Evolutionary conservation across 2,329 filamentous ascomycete species (phyloP).

Genomic region (Arthrobotrys sphaeroides): DNA sequence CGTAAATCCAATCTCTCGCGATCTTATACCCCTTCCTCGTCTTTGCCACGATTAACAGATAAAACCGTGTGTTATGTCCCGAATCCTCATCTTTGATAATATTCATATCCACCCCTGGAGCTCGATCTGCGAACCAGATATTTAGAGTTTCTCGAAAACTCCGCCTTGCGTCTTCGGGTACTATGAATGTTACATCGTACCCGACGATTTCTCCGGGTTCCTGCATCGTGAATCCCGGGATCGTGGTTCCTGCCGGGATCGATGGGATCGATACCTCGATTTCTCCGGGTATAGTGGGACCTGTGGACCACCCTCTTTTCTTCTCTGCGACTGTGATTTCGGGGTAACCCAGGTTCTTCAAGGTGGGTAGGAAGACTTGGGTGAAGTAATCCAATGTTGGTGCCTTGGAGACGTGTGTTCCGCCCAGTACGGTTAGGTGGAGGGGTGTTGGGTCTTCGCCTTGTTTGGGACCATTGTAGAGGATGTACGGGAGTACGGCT

Average conservation of each 20-base stretch:
- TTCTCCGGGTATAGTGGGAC: slow-evolving; percentile 62
- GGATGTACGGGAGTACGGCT: slow-evolving; percentile 69
- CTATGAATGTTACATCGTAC: slow-evolving; percentile 67
- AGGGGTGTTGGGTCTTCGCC: slow-evolving; percentile 60
- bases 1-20: slow-evolving; percentile 53
- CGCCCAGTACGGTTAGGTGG: slow-evolving; percentile 67
- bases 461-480: slow-evolving; percentile 60
- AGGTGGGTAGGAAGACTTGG: slow-evolving; percentile 69
- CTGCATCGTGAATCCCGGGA: slow-evolving; percentile 61
- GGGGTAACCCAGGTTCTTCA: slow-evolving; percentile 61
- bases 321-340: slow-evolving; percentile 58
- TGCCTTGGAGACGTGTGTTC: slow-evolving; percentile 70
- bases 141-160: slow-evolving; percentile 37
- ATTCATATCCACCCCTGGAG: slow-evolving; percentile 60
- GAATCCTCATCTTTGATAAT: slow-evolving; percentile 67
- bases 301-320: slow-evolving; percentile 66
- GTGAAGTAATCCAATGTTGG: slow-evolving; percentile 71
- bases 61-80: slow-evolving; percentile 66
- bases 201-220: slow-evolving; percentile 61
- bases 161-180: slow-evolving; percentile 61
- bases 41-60: slow-evolving; percentile 69
- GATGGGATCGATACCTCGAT: slow-evolving; percentile 65
- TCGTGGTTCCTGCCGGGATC: slow-evolving; percentile 60
- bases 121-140: slow-evolving; percentile 28
- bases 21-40: slow-evolving; percentile 60